phyloP scores from a whole-genome alignment of 306 rosid species.

The Chamaecrista fasciculata region DNA sequence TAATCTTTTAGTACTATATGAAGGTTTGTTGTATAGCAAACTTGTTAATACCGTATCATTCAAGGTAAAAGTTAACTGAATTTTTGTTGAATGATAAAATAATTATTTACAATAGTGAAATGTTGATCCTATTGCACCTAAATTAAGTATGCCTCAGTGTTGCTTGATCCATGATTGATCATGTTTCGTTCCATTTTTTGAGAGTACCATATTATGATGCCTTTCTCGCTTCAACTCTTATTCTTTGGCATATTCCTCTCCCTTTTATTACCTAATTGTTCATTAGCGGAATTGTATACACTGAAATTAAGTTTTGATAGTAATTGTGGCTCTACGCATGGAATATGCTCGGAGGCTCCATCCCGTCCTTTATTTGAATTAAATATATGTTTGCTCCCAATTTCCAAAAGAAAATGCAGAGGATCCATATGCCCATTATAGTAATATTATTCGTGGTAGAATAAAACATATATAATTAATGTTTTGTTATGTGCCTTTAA shows the following conservation, averaged over 20 bases:
- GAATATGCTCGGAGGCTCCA: neutral
- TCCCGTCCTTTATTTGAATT: neutral
- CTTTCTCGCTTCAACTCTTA: neutral
- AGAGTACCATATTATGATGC: too few relatives aligned
- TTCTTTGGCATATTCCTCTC: neutral
- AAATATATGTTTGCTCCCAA: too few relatives aligned
- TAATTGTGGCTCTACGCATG: neutral
- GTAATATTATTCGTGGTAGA: too few relatives aligned
- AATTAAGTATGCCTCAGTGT: too few relatives aligned
- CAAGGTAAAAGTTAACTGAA: neutral
- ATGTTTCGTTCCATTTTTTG: too few relatives aligned
- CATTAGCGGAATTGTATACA: neutral
- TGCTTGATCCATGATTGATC: too few relatives aligned
- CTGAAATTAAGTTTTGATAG: neutral
- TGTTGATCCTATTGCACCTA: too few relatives aligned
- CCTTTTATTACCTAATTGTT: neutral
- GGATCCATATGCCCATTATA: too few relatives aligned
- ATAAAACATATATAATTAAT: neutral
- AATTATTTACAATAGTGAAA: too few relatives aligned
- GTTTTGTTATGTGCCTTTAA: neutral
- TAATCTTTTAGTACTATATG: neutral
- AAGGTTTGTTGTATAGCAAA: neutral
- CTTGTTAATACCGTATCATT: neutral
- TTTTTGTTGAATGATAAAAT: too few relatives aligned
- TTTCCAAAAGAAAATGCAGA: too few relatives aligned